Evolutionary conservation across 164 flowering plant genomes (phyloP).

Genomic region (Magnolia kwangsiensis): DNA sequence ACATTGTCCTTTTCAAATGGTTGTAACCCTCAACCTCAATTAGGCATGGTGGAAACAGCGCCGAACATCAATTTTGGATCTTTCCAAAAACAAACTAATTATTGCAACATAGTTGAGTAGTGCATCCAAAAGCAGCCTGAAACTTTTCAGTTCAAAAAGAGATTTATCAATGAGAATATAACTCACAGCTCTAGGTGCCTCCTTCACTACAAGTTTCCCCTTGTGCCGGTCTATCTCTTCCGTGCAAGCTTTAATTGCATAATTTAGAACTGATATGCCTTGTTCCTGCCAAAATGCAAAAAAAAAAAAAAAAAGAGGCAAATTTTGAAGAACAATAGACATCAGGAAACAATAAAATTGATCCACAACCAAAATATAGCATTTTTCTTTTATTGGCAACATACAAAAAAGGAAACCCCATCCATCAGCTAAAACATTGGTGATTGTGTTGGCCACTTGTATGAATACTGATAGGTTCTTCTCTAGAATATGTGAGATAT

Average conservation of each 20-base stretch:
- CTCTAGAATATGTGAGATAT: too few species aligned
- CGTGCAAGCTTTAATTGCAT: conserved; percentile 75
- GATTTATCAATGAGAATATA: not conserved
- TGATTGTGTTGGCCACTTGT: too few species aligned
- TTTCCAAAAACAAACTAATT: not conserved
- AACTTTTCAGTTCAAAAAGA: not conserved
- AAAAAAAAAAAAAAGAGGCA: not conserved
- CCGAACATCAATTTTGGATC: not conserved
- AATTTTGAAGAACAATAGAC: not conserved
- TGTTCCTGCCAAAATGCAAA: conserved; percentile 55
- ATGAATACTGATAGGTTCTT: too few species aligned
- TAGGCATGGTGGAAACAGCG: not conserved
- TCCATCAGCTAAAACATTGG: not conserved
- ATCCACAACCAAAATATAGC: not conserved
- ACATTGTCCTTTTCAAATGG: too few species aligned
- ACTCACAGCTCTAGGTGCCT: conserved; percentile 84
- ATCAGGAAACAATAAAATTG: not conserved
- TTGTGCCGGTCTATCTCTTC: conserved; percentile 68
- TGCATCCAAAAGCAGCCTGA: not conserved
- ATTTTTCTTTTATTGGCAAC: not conserved
- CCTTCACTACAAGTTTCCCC: conserved; percentile 86
- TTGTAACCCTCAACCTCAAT: too few species aligned
- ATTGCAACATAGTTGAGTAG: not conserved
- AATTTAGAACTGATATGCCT: conserved; percentile 70
- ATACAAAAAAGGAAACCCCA: not conserved